Evolutionary conservation across 1,284 basidiomycete genomes (phyloP).

Genomic region (Heterobasidion annosum): DNA sequence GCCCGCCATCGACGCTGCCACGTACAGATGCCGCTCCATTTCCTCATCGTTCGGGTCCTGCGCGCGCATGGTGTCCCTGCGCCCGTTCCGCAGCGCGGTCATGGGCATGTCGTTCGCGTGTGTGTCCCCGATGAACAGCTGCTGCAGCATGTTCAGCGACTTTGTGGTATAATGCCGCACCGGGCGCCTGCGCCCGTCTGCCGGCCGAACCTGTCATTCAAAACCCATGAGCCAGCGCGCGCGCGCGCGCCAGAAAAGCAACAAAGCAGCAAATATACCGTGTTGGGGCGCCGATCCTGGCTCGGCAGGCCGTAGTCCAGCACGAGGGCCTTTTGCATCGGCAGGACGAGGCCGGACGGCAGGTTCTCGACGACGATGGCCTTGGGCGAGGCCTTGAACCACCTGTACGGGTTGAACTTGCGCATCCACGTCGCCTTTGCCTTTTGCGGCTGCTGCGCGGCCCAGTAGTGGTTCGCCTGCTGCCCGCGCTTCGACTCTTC

Average conservation of each 20-base stretch:
- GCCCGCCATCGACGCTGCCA: constrained; percentile 3
- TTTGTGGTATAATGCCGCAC: constrained; percentile 42
- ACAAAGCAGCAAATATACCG: constrained; percentile 4
- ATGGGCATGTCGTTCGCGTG: constrained; percentile 54
- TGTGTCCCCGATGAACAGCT: constrained; percentile 57
- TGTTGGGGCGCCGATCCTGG: constrained; percentile 17
- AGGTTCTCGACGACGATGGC: constrained; percentile 64
- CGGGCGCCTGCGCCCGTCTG: constrained; percentile 11
- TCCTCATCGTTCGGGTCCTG: constrained; percentile 47
- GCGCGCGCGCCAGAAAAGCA: background rate
- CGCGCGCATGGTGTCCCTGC: constrained; percentile 31
- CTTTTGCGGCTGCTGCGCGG: constrained; percentile 41
- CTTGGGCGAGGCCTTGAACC: constrained; percentile 68
- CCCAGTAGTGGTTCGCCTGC: constrained; percentile 69
- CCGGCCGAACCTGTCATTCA: background rate
- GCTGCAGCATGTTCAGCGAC: constrained; percentile 53
- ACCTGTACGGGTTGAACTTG: constrained; percentile 83
- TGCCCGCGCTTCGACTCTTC: constrained; percentile 85
- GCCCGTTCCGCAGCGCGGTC: constrained; percentile 37
- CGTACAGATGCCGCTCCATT: constrained; percentile 65
- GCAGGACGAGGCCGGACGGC: constrained; percentile 65
- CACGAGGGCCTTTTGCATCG: constrained; percentile 69
- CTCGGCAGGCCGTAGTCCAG: constrained; percentile 44
- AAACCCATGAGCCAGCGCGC: background rate
- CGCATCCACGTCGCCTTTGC: constrained; percentile 64